Conservation (phyloP, 1,139 yeast species). For the Kodamaea derodonti region DNA sequence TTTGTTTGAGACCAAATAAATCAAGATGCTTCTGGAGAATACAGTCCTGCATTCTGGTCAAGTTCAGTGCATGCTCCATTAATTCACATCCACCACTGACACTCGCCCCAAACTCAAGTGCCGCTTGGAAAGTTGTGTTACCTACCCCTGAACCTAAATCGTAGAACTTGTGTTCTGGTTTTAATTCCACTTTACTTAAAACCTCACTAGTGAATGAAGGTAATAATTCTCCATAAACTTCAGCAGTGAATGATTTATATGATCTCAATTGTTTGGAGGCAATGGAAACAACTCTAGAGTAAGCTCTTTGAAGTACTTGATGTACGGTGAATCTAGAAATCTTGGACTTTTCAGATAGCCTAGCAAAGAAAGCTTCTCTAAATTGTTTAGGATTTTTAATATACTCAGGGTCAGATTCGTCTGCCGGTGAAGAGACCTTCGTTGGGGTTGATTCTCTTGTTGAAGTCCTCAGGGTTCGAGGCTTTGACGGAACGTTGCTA, state of each 20-base stretch:
- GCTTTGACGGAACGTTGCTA: constrained; percentile 1
- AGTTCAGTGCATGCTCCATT: constrained; percentile 74
- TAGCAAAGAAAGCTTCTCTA: constrained; percentile 25
- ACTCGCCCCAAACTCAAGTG: constrained; percentile 76
- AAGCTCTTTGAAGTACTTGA: constrained; percentile 67
- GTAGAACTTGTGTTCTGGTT: constrained; percentile 56
- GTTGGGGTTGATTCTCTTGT: neutral
- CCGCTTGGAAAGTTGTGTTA: constrained; percentile 85
- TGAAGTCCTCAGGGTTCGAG: neutral
- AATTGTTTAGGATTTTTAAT: constrained; percentile 20
- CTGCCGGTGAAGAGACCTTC: neutral
- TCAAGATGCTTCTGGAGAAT: constrained; percentile 58
- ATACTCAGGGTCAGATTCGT: neutral
- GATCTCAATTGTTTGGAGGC: constrained; percentile 59
- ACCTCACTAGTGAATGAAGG: constrained; percentile 74
- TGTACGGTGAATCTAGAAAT: constrained; percentile 61
- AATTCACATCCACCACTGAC: constrained; percentile 85
- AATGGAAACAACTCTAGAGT: constrained; percentile 77
- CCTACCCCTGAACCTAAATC: constrained; percentile 96
- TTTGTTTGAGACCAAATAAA: constrained; percentile 59
- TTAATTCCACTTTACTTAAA: constrained; percentile 58
- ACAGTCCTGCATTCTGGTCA: constrained; percentile 57
- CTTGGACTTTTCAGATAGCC: constrained; percentile 27
- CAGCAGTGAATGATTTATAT: constrained; percentile 85
- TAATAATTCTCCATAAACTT: constrained; percentile 86